phyloP scores from a whole-genome alignment of 495 filamentous ascomycete genomes.

The Aspergillus homomorphus region DNA sequence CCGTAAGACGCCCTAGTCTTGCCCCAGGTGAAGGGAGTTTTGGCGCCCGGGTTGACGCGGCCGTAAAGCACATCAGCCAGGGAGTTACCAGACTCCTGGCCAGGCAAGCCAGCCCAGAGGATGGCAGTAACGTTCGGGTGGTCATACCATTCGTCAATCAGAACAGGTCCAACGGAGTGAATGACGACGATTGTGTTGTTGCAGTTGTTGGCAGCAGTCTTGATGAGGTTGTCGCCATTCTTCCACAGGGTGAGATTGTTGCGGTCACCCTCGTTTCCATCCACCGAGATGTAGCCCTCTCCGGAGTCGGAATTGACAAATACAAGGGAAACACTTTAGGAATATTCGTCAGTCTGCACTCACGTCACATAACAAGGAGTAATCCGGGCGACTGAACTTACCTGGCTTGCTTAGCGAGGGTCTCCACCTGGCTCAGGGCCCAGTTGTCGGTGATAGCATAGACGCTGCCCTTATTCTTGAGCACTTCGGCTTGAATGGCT shows the following conservation, averaged over 20 bases:
- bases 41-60: slow-evolving; percentile 77
- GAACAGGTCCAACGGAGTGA: slow-evolving; percentile 78
- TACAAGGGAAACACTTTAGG: slow-evolving; percentile 63
- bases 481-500: slow-evolving; percentile 74
- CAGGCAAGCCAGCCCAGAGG: slow-evolving; percentile 88
- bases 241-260: slow-evolving; percentile 92
- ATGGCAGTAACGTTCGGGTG: slow-evolving; percentile 93
- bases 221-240: slow-evolving; percentile 74
- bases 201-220: slow-evolving; percentile 70
- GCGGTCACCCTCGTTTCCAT: slow-evolving; percentile 84
- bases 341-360: slow-evolving; percentile 5
- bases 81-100: slow-evolving; percentile 89
- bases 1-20: slow-evolving; percentile 71
- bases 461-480: slow-evolving; percentile 51
- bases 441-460: slow-evolving; percentile 79
- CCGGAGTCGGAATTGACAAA: slow-evolving; percentile 88
- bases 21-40: slow-evolving; percentile 87
- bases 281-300: slow-evolving; percentile 81
- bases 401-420: slow-evolving; percentile 61
- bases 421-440: slow-evolving; percentile 55
- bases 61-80: slow-evolving; percentile 91
- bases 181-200: slow-evolving; percentile 93
- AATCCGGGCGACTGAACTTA: slow-evolving; percentile 8
- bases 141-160: slow-evolving; percentile 72
- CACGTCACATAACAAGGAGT: neutral